phyloP scores from a whole-genome alignment of 1,284 basidiomycete genomes.

The Ganoderma meredithae region DNA sequence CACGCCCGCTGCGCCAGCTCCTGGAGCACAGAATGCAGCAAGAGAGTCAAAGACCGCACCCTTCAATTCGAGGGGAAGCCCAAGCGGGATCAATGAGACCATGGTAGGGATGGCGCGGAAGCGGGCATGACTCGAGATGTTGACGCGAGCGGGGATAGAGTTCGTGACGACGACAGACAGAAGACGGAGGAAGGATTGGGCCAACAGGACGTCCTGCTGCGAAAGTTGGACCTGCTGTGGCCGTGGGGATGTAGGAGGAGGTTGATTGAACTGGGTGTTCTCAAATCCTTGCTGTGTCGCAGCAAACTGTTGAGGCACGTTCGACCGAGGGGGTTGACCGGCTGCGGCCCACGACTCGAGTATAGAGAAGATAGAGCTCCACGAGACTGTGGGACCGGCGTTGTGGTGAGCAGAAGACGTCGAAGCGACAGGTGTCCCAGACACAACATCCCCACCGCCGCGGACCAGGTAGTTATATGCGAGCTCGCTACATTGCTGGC shows the following conservation, averaged over 20 bases:
- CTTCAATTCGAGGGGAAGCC: conserved; percentile 91
- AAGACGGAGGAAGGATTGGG: conserved; percentile 84
- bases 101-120: conserved; percentile 84
- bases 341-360: conserved; percentile 60
- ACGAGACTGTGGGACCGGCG: conserved; percentile 49
- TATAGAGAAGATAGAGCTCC: conserved; percentile 60
- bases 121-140: conserved; percentile 81
- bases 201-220: conserved; percentile 81
- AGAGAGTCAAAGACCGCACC: conserved; percentile 87
- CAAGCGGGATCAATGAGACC: conserved; percentile 80
- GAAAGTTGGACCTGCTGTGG: conserved; percentile 52
- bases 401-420: conserved; percentile 40
- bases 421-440: conserved; percentile 52
- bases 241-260: conserved; percentile 46
- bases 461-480: conserved; percentile 87
- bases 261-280: conserved; percentile 41
- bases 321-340: conserved; percentile 37
- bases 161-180: conserved; percentile 82
- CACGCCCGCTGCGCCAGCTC: conserved; percentile 73
- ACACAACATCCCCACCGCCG: conserved; percentile 67
- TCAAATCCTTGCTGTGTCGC: conserved; percentile 42
- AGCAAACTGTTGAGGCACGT: conserved; percentile 32
- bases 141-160: conserved; percentile 82
- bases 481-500: conserved; percentile 84
- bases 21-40: conserved; percentile 85